Conservation (phyloP, 768 basidiomycete genomes). For the Suillus subalutaceus region DNA sequence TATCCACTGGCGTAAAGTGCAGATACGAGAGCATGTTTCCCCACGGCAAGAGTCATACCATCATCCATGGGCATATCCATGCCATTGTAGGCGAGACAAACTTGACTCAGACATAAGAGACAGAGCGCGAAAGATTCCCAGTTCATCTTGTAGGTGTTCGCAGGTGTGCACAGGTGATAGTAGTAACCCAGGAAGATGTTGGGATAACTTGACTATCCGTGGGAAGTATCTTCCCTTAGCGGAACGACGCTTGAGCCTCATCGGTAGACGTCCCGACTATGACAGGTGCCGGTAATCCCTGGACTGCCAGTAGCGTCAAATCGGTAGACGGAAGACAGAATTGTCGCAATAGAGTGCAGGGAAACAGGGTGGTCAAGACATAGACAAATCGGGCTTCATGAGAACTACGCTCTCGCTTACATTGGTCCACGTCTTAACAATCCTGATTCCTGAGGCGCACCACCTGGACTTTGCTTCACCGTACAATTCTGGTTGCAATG, state of each 20-base stretch:
- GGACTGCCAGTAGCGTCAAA: background rate
- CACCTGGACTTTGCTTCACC: too few relatives aligned
- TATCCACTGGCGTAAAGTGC: constrained; percentile 69
- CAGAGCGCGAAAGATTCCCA: constrained; percentile 19
- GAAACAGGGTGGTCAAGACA: background rate
- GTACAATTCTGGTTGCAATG: background rate
- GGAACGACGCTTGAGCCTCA: background rate
- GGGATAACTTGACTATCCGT: background rate
- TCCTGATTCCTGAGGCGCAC: background rate
- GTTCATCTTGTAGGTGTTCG: background rate
- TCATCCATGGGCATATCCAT: constrained; percentile 63
- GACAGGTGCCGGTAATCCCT: background rate
- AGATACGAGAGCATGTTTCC: constrained; percentile 60
- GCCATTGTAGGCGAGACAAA: constrained; percentile 42
- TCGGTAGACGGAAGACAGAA: background rate
- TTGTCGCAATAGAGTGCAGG: background rate
- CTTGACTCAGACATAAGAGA: background rate
- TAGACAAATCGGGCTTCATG: background rate
- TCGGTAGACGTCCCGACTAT: too few relatives aligned
- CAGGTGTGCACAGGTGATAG: background rate
- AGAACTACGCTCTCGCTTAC: background rate
- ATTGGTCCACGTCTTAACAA: background rate
- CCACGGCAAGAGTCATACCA: constrained; percentile 47
- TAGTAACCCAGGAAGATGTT: background rate
- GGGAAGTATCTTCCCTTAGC: constrained; percentile 3